Evolutionary conservation across 2,329 filamentous ascomycete genomes (phyloP).

Genomic region (Knufia petricola): DNA sequence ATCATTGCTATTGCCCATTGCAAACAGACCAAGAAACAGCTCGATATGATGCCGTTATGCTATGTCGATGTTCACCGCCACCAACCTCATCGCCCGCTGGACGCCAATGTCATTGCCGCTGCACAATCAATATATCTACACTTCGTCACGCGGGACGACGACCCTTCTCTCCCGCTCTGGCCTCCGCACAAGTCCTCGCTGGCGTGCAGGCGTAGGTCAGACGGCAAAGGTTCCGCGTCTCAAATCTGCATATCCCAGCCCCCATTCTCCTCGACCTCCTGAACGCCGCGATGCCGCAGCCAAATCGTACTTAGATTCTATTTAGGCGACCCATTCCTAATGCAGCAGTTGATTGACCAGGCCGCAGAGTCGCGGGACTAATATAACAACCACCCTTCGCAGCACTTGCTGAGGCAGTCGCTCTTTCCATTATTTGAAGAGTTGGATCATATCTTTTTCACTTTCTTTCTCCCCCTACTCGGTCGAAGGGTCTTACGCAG

Average conservation of each 20-base stretch:
- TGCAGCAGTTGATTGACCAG: no score
- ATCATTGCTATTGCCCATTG: no score
- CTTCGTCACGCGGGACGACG: not conserved
- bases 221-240: no score
- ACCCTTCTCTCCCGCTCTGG: not conserved
- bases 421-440: not conserved
- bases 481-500: constrained; percentile 1
- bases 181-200: not conserved
- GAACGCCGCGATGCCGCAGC: no score
- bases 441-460: no score
- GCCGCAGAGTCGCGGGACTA: no score
- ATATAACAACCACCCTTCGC: constrained; percentile 8
- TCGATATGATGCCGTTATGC: no score
- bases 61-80: no score
- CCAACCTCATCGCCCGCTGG: not conserved
- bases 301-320: no score
- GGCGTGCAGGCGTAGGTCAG: no score
- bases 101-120: not conserved
- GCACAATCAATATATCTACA: not conserved
- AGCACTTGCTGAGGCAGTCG: constrained; percentile 10
- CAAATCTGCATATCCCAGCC: not conserved
- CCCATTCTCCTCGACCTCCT: not conserved
- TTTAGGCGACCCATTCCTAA: no score
- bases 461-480: not conserved
- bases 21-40: no score